Base-by-base conservation (phyloP, 164 flowering plant genomes). In the Platanus orientalis region DNA sequence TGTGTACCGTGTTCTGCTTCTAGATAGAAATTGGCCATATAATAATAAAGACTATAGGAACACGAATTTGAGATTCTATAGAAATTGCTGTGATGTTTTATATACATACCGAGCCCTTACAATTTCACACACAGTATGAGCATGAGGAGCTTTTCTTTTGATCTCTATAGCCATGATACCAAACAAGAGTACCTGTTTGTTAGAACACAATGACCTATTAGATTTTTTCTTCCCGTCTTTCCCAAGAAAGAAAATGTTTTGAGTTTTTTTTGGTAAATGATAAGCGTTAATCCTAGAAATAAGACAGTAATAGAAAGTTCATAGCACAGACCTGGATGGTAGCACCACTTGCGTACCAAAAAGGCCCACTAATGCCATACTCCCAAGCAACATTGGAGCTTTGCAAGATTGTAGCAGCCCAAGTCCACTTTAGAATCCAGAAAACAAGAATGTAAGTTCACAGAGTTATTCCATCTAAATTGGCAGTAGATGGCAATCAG, bases 331-430 rank as follows among this genome's bases (percentile, higher is more conserved):
- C 97, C 96, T 90, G 97, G 42, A 93, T 84, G 32, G 98, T 85
- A 23, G 98, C 97, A 3, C 98, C 98, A 68, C 96, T 93, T 0
- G 98, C 98, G 67, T 93, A 93, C 98, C 98, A 93, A 66, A 93
- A 93, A 20, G 98, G 98, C 7, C 98, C 97, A 47, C 98, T 93
- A 27, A 93, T 61, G 56, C 98, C 98, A 73, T 93, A 93, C 74
- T 90, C 73, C 98, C 97, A 93, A 14, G 98, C 94, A 17, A 93
- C 97, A 73, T 93, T 93, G 6, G 98, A 93, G 60, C 98, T 93
- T 78, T 93, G 98, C 74, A 93, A 71, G 65, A 93, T 93, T 21
- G 98, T 93, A 11, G 98, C 97, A 54, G 98, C 97, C 95, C 98
- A 93, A 51, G 98, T 93, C 97, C 98, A 93, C 97, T 90, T 49